Base-by-base conservation (phyloP, 2,329 filamentous ascomycete genomes). In the Cladosporium sp. region DNA sequence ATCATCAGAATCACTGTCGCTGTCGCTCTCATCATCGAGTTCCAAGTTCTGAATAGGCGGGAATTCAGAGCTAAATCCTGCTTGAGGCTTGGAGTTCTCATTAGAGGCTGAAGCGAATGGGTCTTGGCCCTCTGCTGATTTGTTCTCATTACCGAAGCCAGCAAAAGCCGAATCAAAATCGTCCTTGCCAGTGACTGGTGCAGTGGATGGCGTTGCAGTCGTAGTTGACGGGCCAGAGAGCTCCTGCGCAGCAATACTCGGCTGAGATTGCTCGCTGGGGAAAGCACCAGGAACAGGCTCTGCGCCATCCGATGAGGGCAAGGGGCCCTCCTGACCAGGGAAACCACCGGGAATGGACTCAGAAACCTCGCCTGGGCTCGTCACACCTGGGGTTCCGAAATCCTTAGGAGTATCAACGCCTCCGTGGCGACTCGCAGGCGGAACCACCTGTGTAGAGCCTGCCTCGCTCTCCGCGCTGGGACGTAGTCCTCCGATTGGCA, bases 41-140 rank as follows among this genome's bases (percentile, higher is more conserved):
- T 88, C 86, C 52, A 96, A 72, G 65, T 92, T 89, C n/a, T 86
- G 84, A 54, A 97, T 96, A 1, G 92, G 93, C 27, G 93, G 93
- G 64, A 97, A 97, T 65, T 97, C 93, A 32, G 60, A 59, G 20
- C 63, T 53, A 59, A 60, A 60, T 27, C 66, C 66, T 63, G 56
- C 60, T 51, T 22, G 58, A 73, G 73, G 54, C 74, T 75, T 43
- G 66, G 69, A 61, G 37, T 41, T 34, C 27, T 48, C 45, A 18
- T 17, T 34, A 8, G 45, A n/a, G 7, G 29, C 19, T 79, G 80
- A 54, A 76, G 77, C 42, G 42, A 68, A 68, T 0, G 65, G 62
- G 51, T 68, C 64, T 8, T 53, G 50, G 11, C 42, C 45, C 2
- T 41, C 41, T 17, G 54, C 53, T 6, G 62, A 60, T 36, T 58